Evolutionary conservation across 176 grass and related monocot genomes (phyloP).

Genomic region (Oryza nivara): DNA sequence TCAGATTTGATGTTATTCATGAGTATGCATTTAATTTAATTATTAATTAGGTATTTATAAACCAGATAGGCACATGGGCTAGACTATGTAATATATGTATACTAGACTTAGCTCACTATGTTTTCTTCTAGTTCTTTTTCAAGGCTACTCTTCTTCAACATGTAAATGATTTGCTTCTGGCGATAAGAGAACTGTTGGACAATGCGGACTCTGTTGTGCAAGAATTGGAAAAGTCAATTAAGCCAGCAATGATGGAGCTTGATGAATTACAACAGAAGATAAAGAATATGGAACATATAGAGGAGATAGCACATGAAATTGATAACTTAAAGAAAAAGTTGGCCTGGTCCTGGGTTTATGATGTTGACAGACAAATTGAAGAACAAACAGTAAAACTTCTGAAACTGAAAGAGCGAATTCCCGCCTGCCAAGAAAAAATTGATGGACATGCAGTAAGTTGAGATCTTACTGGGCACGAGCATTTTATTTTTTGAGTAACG

Average conservation of each 20-base stretch:
- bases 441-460: conserved; percentile 70
- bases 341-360: conserved; percentile 94
- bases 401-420: conserved; percentile 82
- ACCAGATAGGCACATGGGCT: neutral
- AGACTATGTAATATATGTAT: neutral
- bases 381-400: conserved; percentile 64
- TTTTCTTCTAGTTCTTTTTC: conserved; percentile 83
- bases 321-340: conserved; percentile 81
- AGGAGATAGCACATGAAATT: conserved; percentile 86
- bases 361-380: conserved; percentile 69
- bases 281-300: conserved; percentile 93
- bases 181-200: conserved; percentile 62
- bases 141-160: conserved; percentile 98
- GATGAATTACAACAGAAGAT: conserved; percentile 84
- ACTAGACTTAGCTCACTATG: conserved; percentile 4
- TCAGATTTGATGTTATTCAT: neutral
- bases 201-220: conserved; percentile 58
- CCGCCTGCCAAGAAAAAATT: conserved; percentile 86
- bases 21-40: neutral
- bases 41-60: neutral
- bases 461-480: neutral
- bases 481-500: conserved; percentile 1
- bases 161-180: conserved; percentile 74
- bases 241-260: conserved; percentile 68
- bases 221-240: conserved; percentile 73